A percentile compares a stretch with the other conserved stretches of the same genome.
Evolutionary conservation across 1,139 yeast species (phyloP).

Genomic region (Blastobotrys proliferans): DNA sequence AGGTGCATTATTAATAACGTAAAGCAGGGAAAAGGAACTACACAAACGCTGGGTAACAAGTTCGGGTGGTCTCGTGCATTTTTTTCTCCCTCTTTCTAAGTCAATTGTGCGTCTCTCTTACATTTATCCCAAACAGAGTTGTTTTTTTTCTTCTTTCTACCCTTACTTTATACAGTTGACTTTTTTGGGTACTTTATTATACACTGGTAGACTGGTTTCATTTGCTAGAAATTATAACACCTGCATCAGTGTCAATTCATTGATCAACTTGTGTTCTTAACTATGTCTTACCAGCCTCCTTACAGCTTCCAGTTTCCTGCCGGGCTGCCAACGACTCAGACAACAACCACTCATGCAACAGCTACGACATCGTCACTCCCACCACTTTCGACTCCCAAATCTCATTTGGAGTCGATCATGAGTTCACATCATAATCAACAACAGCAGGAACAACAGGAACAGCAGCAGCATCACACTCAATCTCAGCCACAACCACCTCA

Average conservation of each 20-base stretch:
- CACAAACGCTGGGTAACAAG: no score
- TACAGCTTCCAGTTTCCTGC: slow-evolving; percentile 12
- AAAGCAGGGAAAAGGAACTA: no score
- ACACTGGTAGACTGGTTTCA: no score
- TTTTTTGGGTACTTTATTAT: no score
- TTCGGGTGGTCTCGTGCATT: no score
- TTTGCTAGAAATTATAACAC: no score
- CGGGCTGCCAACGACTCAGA: slow-evolving; percentile 13
- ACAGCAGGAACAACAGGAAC: slow-evolving; percentile 1
- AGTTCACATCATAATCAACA: slow-evolving; percentile 1
- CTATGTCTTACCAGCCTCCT: slow-evolving; percentile 13
- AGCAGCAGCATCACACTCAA: not conserved
- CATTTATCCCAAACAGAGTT: no score
- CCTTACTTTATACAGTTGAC: no score
- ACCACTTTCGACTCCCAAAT: slow-evolving; percentile 14
- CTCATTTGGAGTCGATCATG: slow-evolving; percentile 16
- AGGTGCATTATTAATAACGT: no score
- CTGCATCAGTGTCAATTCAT: not conserved
- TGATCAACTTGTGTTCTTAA: not conserved
- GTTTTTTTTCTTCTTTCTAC: no score
- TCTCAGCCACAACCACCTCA: not conserved
- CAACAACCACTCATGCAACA: slow-evolving; percentile 14
- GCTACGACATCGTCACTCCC: slow-evolving; percentile 14
- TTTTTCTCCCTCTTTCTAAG: no score
- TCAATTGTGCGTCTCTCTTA: no score